phyloP scores from a whole-genome alignment of 768 basidiomycete genomes.

The Phlebiopsis gigantea region DNA sequence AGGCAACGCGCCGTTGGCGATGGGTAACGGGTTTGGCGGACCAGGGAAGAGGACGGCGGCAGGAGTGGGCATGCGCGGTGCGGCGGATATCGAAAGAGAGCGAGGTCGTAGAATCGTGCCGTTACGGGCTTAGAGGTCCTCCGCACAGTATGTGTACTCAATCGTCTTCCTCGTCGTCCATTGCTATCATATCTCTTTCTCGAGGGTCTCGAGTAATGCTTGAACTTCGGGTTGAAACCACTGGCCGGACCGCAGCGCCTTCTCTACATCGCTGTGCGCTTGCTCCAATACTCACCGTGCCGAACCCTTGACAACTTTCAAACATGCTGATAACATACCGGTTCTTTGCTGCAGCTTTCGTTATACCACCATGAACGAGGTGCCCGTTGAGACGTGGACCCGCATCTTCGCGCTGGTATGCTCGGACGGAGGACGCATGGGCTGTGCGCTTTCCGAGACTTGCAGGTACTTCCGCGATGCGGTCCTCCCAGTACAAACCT shows the following conservation, averaged over 20 bases:
- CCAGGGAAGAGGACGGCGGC: slow-evolving; percentile 65
- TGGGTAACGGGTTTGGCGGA: slow-evolving; percentile 83
- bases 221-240: no score
- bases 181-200: not conserved
- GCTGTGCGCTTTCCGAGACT: slow-evolving; percentile 6
- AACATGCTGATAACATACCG: no score
- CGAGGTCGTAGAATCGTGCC: slow-evolving; percentile 69
- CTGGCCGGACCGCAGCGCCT: no score
- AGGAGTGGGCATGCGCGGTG: slow-evolving; percentile 65
- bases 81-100: slow-evolving; percentile 66
- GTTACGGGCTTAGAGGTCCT: not conserved
- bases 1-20: slow-evolving; percentile 70
- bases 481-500: slow-evolving; percentile 8
- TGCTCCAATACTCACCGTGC: no score
- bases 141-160: not conserved
- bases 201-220: no score
- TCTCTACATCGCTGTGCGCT: no score
- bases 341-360: no score
- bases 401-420: slow-evolving; percentile 7
- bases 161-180: not conserved
- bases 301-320: no score
- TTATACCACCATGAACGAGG: slow-evolving; percentile 1
- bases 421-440: slow-evolving; percentile 7
- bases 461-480: slow-evolving; percentile 8
- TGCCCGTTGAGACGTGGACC: slow-evolving; percentile 10